phyloP scores from a whole-genome alignment of 352 stramenopile genomes.

The Phytophthora pinifolia region DNA sequence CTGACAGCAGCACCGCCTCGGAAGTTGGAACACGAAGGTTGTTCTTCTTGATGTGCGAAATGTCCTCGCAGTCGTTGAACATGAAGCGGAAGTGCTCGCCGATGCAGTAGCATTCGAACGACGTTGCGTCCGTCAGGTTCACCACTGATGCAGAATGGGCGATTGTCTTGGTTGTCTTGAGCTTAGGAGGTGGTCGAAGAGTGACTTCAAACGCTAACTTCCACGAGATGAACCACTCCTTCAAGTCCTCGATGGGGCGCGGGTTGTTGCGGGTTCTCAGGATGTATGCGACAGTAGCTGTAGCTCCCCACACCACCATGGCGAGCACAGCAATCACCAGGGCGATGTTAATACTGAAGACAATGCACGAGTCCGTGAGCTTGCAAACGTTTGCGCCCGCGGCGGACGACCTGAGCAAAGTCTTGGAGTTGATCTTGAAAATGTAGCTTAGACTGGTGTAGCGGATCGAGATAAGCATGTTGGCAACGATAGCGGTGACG shows the following conservation, averaged over 20 bases:
- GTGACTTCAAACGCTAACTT: constrained; percentile 30
- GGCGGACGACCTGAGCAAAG: constrained; percentile 16
- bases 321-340: constrained; percentile 30
- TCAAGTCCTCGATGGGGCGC: constrained; percentile 16
- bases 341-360: constrained; percentile 35
- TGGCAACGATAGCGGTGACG: constrained; percentile 28
- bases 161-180: constrained; percentile 20
- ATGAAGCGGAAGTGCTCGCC: constrained; percentile 33
- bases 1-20: constrained; percentile 28
- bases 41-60: constrained; percentile 33
- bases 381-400: constrained; percentile 29
- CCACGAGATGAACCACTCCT: constrained; percentile 27
- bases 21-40: constrained; percentile 22
- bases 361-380: constrained; percentile 34
- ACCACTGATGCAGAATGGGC: constrained; percentile 17
- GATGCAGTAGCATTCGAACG: constrained; percentile 39
- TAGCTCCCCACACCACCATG: constrained; percentile 26
- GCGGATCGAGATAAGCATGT: constrained; percentile 29
- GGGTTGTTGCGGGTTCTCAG: constrained; percentile 30
- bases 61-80: constrained; percentile 37
- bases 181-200: constrained; percentile 23
- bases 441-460: constrained; percentile 35
- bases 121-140: constrained; percentile 30
- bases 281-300: constrained; percentile 24
- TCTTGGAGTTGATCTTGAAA: constrained; percentile 28